Percentiles rank a stretch among this genome's conserved stretches.
Conservation (phyloP, 148 eudicot genomes). For the Arctostaphylos glauca region DNA sequence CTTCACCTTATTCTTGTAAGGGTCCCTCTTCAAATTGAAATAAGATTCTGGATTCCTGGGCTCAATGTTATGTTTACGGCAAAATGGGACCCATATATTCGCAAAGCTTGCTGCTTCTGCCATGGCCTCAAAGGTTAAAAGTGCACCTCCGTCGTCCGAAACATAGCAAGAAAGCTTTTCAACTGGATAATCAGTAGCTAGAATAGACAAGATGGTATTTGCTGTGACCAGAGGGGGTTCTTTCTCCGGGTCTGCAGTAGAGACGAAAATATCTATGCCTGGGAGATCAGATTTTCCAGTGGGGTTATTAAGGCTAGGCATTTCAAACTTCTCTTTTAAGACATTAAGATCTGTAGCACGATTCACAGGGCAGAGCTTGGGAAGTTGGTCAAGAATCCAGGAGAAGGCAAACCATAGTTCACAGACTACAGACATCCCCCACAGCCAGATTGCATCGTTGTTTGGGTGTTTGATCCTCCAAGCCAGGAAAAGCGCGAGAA, state of each 20-base stretch:
- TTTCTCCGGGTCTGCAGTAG: constrained; percentile 97
- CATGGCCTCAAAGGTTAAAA: constrained; percentile 95
- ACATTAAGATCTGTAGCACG: constrained; percentile 91
- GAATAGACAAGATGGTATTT: constrained; percentile 82
- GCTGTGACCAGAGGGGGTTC: constrained; percentile 96
- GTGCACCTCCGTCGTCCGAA: constrained; percentile 96
- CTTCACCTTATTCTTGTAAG: constrained; percentile 74
- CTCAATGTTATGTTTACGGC: constrained; percentile 86
- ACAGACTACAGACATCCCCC: constrained; percentile 96
- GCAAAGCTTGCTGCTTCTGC: constrained; percentile 98
- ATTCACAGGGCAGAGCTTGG: constrained; percentile 83
- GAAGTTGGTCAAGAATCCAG: constrained; percentile 90
- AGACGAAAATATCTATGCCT: constrained; percentile 81
- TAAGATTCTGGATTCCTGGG: constrained; percentile 92
- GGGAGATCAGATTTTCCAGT: constrained; percentile 95
- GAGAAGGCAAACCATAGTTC: constrained; percentile 97
- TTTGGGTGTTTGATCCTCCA: constrained; percentile 81
- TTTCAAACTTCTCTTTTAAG: constrained; percentile 83
- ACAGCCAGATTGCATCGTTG: constrained; percentile 86
- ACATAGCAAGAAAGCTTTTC: constrained; percentile 94
- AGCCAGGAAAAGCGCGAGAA: constrained; percentile 65
- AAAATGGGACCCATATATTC: constrained; percentile 82
- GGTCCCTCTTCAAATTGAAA: constrained; percentile 77
- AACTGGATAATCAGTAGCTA: constrained; percentile 87
- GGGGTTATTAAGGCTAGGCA: constrained; percentile 62